Evolutionary conservation across 139 green algal genomes (phyloP).

Genomic region (Desmodesmus armatus): DNA sequence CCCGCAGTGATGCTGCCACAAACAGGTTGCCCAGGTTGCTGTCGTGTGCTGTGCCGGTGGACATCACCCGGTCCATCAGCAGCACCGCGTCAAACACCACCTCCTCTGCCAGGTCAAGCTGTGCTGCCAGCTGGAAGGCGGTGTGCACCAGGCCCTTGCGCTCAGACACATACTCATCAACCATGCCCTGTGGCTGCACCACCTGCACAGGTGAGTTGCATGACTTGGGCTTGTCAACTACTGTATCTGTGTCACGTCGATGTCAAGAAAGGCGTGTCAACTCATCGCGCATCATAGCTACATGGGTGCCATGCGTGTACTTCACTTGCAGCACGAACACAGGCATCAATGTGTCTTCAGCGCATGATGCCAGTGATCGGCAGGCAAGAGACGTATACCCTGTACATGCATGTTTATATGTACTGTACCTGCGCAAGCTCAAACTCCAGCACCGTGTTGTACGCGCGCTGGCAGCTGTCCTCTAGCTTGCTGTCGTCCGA

Average conservation of each 20-base stretch:
- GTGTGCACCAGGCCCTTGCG: not conserved
- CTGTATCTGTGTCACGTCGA: no score
- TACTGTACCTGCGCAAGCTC: constrained; percentile 70
- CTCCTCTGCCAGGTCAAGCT: constrained; percentile 62
- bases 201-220: no score
- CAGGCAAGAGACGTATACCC: no score
- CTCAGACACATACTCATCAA: constrained; percentile 59
- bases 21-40: constrained; percentile 42
- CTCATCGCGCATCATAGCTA: no score
- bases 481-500: constrained; percentile 57
- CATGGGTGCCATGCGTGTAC: no score
- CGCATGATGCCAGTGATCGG: no score
- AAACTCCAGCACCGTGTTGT: constrained; percentile 69
- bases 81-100: constrained; percentile 68
- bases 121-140: constrained; percentile 8
- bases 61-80: constrained; percentile 75
- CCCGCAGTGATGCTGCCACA: constrained; percentile 43
- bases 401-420: no score
- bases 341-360: not conserved
- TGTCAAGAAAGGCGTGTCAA: no score
- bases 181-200: constrained; percentile 79
- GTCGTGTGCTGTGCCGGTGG: constrained; percentile 41
- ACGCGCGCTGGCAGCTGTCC: constrained; percentile 67
- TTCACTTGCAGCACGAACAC: not conserved
- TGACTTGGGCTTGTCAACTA: no score